Evolutionary conservation across 2,329 filamentous ascomycete genomes (phyloP).

Genomic region (Xylariaceae sp.): DNA sequence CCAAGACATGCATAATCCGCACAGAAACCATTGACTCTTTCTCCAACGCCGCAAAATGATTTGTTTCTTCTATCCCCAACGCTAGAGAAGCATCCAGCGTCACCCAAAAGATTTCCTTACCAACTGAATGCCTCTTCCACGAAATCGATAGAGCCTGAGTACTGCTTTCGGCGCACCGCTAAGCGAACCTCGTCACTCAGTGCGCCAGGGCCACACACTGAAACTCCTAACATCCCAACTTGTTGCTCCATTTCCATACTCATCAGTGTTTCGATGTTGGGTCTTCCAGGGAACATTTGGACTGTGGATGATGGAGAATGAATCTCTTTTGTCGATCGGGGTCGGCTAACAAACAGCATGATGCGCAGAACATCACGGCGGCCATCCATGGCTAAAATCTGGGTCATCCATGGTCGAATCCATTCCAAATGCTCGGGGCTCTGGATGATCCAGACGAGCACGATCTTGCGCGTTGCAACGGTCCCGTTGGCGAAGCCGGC

Average conservation of each 20-base stretch:
- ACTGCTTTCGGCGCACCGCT: constrained; percentile 62
- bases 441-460: constrained; percentile 76
- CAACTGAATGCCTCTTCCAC: constrained; percentile 72
- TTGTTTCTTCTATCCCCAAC: constrained; percentile 2
- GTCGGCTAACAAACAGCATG: constrained; percentile 73
- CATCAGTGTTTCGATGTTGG: constrained; percentile 69
- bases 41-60: too few species aligned
- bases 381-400: constrained; percentile 70
- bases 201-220: constrained; percentile 69
- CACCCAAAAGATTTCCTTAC: constrained; percentile 31
- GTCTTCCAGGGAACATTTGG: constrained; percentile 79
- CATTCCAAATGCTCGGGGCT: constrained; percentile 77
- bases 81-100: not conserved
- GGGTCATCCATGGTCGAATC: constrained; percentile 81
- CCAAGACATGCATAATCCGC: not conserved
- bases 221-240: constrained; percentile 69
- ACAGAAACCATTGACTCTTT: constrained; percentile 10
- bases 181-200: constrained; percentile 71
- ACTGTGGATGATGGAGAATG: constrained; percentile 73
- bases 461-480: constrained; percentile 65
- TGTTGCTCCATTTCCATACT: constrained; percentile 71
- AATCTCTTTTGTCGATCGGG: constrained; percentile 73
- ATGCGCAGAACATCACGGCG: constrained; percentile 71
- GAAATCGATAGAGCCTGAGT: constrained; percentile 67
- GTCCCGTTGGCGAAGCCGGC: constrained; percentile 64